Conservation (phyloP, 2,329 filamentous ascomycete species). For the Colletotrichum graminicola region DNA sequence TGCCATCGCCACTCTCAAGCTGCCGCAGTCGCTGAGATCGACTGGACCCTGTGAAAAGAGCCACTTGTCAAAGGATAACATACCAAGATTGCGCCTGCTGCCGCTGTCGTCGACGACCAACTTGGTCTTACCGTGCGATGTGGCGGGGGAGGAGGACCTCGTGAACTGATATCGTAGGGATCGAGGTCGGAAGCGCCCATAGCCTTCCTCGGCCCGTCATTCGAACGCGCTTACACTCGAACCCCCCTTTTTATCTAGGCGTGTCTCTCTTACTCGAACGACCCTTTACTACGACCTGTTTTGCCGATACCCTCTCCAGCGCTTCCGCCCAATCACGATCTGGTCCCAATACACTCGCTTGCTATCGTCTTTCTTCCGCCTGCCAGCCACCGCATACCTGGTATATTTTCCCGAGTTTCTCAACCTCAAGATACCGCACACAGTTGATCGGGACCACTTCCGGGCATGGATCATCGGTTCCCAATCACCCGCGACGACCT, state of each 20-base stretch:
- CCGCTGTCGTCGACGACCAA: constrained; percentile 36
- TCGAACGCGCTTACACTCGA: constrained; percentile 18
- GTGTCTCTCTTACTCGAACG: constrained; percentile 7
- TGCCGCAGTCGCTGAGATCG: constrained; percentile 37
- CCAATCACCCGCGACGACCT: constrained; percentile 72
- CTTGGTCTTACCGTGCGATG: constrained; percentile 56
- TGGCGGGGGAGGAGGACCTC: constrained; percentile 57
- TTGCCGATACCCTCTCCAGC: constrained; percentile 24
- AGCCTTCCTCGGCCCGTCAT: constrained; percentile 35
- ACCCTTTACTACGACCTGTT: constrained; percentile 14
- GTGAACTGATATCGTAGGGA: constrained; percentile 53
- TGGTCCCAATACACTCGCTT: constrained; percentile 30
- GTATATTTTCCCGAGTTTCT: neutral
- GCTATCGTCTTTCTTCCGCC: constrained; percentile 21
- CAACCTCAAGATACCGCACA: constrained; percentile 38
- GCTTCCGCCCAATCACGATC: constrained; percentile 16
- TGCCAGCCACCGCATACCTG: constrained; percentile 1
- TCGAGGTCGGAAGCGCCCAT: constrained; percentile 49
- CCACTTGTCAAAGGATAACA: constrained; percentile 31
- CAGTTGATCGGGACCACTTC: constrained; percentile 31
- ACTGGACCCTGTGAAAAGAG: constrained; percentile 29
- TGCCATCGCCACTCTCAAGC: constrained; percentile 14
- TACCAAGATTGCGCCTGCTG: constrained; percentile 42
- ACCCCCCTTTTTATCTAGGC: constrained; percentile 6
- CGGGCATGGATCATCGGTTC: constrained; percentile 75